Conservation (phyloP, 768 basidiomycete genomes). For the Crucibulum laeve region DNA sequence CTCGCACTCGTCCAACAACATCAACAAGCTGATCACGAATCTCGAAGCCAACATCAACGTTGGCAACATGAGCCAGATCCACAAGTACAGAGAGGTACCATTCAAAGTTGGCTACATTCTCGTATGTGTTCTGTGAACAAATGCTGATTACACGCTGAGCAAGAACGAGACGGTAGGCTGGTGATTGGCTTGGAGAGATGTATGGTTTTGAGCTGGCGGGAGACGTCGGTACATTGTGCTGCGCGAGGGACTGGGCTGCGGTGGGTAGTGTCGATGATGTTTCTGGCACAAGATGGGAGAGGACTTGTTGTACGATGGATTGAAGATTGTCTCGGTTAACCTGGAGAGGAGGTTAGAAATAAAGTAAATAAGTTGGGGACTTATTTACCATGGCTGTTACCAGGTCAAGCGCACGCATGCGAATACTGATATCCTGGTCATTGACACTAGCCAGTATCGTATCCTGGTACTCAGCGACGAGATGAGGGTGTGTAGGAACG, state of each 20-base stretch:
- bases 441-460: slow-evolving; percentile 86
- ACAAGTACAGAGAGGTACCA: slow-evolving; percentile 97
- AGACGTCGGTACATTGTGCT: slow-evolving; percentile 29
- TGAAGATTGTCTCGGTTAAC: slow-evolving; percentile 82
- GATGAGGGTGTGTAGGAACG: slow-evolving; percentile 84
- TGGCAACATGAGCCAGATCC: slow-evolving; percentile 85
- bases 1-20: slow-evolving; percentile 77
- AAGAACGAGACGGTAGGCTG: slow-evolving; percentile 83
- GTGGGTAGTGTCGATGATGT: slow-evolving; percentile 47
- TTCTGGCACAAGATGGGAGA: slow-evolving; percentile 78
- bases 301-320: slow-evolving; percentile 83
- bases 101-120: slow-evolving; percentile 88
- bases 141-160: slow-evolving; percentile 83
- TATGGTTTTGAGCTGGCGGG: slow-evolving; percentile 27
- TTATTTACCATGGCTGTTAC: slow-evolving; percentile 83
- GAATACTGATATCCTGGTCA: slow-evolving; percentile 92
- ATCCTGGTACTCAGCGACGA: slow-evolving; percentile 89
- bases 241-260: slow-evolving; percentile 55
- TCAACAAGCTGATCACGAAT: slow-evolving; percentile 86
- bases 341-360: slow-evolving; percentile 34
- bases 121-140: slow-evolving; percentile 79
- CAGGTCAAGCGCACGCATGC: slow-evolving; percentile 93
- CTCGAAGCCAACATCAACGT: slow-evolving; percentile 70
- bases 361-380: background rate
- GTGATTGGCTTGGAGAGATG: slow-evolving; percentile 60